Conservation (phyloP, 1,284 basidiomycete genomes). For the Cronartium ribicola region DNA sequence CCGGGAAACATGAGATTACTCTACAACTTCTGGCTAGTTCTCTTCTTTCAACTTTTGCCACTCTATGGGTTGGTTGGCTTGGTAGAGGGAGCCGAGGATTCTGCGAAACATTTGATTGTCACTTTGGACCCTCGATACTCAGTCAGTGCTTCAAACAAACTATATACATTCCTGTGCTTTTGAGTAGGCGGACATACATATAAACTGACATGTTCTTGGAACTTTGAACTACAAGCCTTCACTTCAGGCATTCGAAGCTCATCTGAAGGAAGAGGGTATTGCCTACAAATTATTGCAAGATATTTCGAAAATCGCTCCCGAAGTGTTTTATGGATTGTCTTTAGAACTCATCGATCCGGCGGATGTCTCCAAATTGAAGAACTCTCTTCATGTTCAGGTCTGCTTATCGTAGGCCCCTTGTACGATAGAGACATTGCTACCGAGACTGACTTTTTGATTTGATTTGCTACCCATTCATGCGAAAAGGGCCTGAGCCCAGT, state of each 20-base stretch:
- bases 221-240: slow-evolving; percentile 9
- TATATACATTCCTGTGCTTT: too few relatives aligned
- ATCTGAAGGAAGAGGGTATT: slow-evolving; percentile 16
- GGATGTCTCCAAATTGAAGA: slow-evolving; percentile 10
- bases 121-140: too few relatives aligned
- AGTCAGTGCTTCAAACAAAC: too few relatives aligned
- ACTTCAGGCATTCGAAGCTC: slow-evolving; percentile 21
- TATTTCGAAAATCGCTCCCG: slow-evolving; percentile 11
- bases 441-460: background rate
- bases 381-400: slow-evolving; percentile 26
- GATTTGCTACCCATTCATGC: background rate
- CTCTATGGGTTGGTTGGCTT: too few relatives aligned
- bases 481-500: slow-evolving; percentile 10
- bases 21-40: too few relatives aligned
- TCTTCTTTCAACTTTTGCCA: too few relatives aligned
- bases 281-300: slow-evolving; percentile 28
- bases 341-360: slow-evolving; percentile 15
- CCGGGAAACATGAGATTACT: too few relatives aligned
- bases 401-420: background rate
- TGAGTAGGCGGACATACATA: too few relatives aligned
- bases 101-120: too few relatives aligned
- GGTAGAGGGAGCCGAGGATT: too few relatives aligned
- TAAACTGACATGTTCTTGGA: too few relatives aligned
- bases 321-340: slow-evolving; percentile 35
- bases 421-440: background rate